Percentiles rank a stretch among this genome's conserved stretches.
Evolutionary conservation across 1,284 basidiomycete genomes (phyloP).

Genomic region (Inonotus hispidus): DNA sequence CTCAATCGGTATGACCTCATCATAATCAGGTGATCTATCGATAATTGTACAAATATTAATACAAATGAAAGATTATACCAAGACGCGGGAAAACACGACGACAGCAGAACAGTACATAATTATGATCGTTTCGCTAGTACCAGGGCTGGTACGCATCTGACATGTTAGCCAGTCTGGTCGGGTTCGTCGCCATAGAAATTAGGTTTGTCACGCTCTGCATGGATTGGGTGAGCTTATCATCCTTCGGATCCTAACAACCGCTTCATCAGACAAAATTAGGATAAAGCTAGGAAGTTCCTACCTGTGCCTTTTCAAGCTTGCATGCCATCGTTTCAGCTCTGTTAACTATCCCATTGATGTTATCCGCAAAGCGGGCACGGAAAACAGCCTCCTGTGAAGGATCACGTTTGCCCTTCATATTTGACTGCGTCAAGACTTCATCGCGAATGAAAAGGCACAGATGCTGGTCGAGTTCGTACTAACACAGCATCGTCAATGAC

Average conservation of each 20-base stretch:
- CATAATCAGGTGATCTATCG: background rate
- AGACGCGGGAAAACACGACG: background rate
- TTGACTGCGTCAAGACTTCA: slow-evolving; percentile 79
- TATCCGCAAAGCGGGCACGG: slow-evolving; percentile 64
- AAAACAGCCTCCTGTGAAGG: slow-evolving; percentile 39
- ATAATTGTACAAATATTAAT: background rate
- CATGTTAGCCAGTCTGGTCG: slow-evolving; percentile 74
- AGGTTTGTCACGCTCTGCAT: slow-evolving; percentile 83
- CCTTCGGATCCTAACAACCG: slow-evolving; percentile 9
- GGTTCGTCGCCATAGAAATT: slow-evolving; percentile 73
- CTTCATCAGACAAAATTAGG: slow-evolving; percentile 1
- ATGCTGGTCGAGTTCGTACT: slow-evolving; percentile 88
- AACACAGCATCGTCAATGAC: slow-evolving; percentile 10
- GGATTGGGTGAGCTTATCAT: slow-evolving; percentile 32
- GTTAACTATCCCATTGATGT: slow-evolving; percentile 80
- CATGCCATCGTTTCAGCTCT: slow-evolving; percentile 83
- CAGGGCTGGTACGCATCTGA: slow-evolving; percentile 78
- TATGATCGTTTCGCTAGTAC: slow-evolving; percentile 47
- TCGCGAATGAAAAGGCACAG: slow-evolving; percentile 90
- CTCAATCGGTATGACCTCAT: no score
- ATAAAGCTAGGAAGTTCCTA: slow-evolving; percentile 26
- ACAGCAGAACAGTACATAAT: background rate
- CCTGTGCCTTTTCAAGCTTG: slow-evolving; percentile 77
- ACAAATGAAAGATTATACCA: background rate
- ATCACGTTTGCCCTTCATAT: slow-evolving; percentile 44